A percentile compares a stretch with the other conserved stretches of the same genome.
These are phyloP conservation scores for Adansonia madagascariensis DNA, from an alignment of 441 rosid genomes.

Conservation along the genomic window DNA sequence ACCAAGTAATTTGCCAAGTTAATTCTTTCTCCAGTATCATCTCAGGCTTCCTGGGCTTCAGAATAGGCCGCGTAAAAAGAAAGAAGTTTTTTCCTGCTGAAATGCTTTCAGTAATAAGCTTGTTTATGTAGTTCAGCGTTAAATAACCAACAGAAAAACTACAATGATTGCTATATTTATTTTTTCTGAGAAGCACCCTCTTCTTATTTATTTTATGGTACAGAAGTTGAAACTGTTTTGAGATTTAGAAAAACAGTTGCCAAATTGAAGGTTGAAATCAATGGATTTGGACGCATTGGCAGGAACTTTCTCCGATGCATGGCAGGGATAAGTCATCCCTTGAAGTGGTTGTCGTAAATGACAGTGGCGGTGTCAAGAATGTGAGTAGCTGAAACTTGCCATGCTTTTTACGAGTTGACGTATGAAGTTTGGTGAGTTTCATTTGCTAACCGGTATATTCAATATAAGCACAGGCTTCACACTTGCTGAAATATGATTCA, in stretches of 20 bases:
- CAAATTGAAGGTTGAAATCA: conserved; percentile 91
- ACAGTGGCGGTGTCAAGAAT: conserved; percentile 98
- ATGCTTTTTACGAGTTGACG: not conserved
- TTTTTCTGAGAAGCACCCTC: too few species aligned
- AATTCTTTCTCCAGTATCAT: not conserved
- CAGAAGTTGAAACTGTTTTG: not conserved
- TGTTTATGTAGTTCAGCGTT: too few species aligned
- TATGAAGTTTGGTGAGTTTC: not conserved
- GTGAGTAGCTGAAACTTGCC: conserved; percentile 37
- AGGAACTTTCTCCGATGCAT: conserved; percentile 92
- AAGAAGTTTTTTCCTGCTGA: too few species aligned
- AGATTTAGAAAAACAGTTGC: conserved; percentile 67
- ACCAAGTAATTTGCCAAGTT: not conserved
- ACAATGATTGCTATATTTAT: too few species aligned
- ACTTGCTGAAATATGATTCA: conserved; percentile 94
- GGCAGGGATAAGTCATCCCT: conserved; percentile 92
- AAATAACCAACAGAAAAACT: too few species aligned
- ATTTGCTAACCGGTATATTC: not conserved
- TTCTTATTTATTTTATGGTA: not conserved
- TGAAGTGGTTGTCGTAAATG: conserved; percentile 84
- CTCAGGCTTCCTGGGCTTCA: too few species aligned
- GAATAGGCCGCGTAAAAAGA: too few species aligned
- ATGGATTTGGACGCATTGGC: conserved; percentile 94
- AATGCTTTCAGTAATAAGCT: too few species aligned
- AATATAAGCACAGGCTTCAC: conserved; percentile 67